Evolutionary conservation across 2,329 filamentous ascomycete genomes (phyloP).

Genomic region (Fusarium liriodendri): DNA sequence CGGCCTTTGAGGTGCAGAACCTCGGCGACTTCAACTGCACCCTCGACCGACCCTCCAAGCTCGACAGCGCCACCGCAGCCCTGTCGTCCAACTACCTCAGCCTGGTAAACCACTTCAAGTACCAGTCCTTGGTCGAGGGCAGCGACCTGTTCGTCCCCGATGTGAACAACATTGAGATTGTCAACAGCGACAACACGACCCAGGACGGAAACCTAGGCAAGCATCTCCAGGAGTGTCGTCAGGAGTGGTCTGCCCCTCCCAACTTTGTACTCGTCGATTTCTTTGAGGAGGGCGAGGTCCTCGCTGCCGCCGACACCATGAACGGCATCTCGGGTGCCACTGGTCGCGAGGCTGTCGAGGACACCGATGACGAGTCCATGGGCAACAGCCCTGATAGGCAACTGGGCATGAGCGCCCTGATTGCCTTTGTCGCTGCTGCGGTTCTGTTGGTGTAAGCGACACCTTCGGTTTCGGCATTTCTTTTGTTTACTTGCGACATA

Average conservation of each 20-base stretch:
- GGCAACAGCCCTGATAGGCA: constrained; percentile 32
- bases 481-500: constrained; percentile 23
- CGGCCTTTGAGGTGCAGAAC: constrained; percentile 71
- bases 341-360: constrained; percentile 47
- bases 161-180: constrained; percentile 67
- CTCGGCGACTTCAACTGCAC: constrained; percentile 77
- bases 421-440: constrained; percentile 56
- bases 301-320: constrained; percentile 75
- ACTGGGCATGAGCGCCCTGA: constrained; percentile 53
- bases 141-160: constrained; percentile 68
- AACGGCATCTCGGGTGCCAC: constrained; percentile 64
- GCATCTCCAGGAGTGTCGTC: constrained; percentile 65
- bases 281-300: constrained; percentile 77
- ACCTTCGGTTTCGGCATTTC: background rate
- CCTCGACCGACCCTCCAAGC: constrained; percentile 70
- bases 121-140: constrained; percentile 64
- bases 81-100: constrained; percentile 71
- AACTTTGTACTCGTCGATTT: constrained; percentile 84
- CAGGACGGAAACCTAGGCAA: constrained; percentile 64
- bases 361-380: constrained; percentile 28
- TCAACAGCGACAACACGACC: constrained; percentile 71
- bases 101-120: constrained; percentile 85
- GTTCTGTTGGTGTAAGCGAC: constrained; percentile 50
- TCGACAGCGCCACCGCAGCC: constrained; percentile 63
- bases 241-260: constrained; percentile 72